Base-by-base conservation (phyloP, 331 rosid species). In the Quercus phellos region DNA sequence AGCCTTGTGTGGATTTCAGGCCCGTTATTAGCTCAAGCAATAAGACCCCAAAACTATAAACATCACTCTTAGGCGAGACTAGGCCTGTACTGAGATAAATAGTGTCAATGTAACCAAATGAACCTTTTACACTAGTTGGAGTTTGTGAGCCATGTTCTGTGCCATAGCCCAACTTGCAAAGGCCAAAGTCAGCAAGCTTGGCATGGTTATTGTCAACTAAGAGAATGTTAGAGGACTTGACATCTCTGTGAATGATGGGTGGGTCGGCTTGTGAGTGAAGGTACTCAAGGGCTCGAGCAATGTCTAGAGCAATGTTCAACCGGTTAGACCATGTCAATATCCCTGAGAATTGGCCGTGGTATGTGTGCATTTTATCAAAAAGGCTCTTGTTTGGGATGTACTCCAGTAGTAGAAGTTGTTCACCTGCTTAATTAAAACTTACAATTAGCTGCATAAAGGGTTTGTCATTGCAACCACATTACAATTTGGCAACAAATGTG, bases 201-300 rank as follows among this genome's bases (percentile, higher is more conserved):
- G 68, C 80, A 30, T 70, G 77, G 16, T 68, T 10, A 19, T 76
- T 22, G 27, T 70, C 73, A 18, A 38, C 43, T 11, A 77, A 56
- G 53, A 72, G 81, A 10, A 73, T 73, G 74, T 73, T 79, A 10
- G 80, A 81, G 73, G 80, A 81, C 68, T 81, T 75, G 35, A 75
- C 73, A 66, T 81, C 56, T 35, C 68, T 53, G 59, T 72, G 82
- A 19, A 79, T 79, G 42, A 72, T 63, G 67, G 78, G 78, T 4
- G 80, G 83, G 4, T 74, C 70, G 1, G 79, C 77, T 42, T 51
- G 74, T 19, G 35, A 51, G 12, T 76, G 80, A 51, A 81, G 80
- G 84, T 76, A 76, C 54, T 81, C 53, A 2, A 81, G 73, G 12
- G 84, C 77, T 38, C 42, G 58, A 55, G 79, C 75, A 2, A 80